Percentiles rank a stretch among this genome's conserved stretches.
These are phyloP conservation scores for Beta vulgaris DNA, from an alignment of 148 eudicot species.

Conservation along the genomic window DNA sequence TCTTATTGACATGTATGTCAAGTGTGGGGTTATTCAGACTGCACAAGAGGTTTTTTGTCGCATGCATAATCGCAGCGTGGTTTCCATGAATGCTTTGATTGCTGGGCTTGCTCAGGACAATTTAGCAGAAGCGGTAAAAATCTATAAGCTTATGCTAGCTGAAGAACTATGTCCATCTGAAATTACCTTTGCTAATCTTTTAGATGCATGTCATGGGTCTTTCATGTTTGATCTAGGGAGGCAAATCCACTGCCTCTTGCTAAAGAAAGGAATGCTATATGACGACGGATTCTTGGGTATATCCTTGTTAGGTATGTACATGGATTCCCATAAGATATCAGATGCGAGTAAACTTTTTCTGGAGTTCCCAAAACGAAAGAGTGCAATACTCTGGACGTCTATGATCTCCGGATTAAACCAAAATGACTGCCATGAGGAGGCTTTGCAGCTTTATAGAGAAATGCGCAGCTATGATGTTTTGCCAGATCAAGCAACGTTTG, in stretches of 20 bases:
- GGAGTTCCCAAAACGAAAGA: slow-evolving; percentile 61
- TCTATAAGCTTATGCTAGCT: slow-evolving; percentile 51
- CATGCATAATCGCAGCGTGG: slow-evolving; percentile 62
- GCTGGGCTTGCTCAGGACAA: slow-evolving; percentile 58
- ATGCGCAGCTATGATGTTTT: slow-evolving; percentile 57
- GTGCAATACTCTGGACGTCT: slow-evolving; percentile 78
- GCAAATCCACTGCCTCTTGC: slow-evolving; percentile 64
- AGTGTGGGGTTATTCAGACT: slow-evolving; percentile 53
- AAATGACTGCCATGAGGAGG: slow-evolving; percentile 55
- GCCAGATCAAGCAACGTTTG: slow-evolving; percentile 96
- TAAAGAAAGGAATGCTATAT: slow-evolving; percentile 48
- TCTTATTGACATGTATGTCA: slow-evolving; percentile 90
- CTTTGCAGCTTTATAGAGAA: slow-evolving; percentile 54
- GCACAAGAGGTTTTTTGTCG: slow-evolving; percentile 55
- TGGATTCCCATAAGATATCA: slow-evolving; percentile 35
- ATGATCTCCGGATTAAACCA: slow-evolving; percentile 78
- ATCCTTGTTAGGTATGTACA: slow-evolving; percentile 76
- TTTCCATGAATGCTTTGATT: slow-evolving; percentile 72
- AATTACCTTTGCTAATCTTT: slow-evolving; percentile 72
- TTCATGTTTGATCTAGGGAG: slow-evolving; percentile 47
- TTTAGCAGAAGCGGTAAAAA: slow-evolving; percentile 47
- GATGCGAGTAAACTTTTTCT: slow-evolving; percentile 60
- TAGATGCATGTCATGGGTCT: slow-evolving; percentile 57
- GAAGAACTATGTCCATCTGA: slow-evolving; percentile 66
- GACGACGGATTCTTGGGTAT: slow-evolving; percentile 66